Evolutionary conservation across 176 grass and related monocot genomes (phyloP).

Genomic region (Oryza officinalis): DNA sequence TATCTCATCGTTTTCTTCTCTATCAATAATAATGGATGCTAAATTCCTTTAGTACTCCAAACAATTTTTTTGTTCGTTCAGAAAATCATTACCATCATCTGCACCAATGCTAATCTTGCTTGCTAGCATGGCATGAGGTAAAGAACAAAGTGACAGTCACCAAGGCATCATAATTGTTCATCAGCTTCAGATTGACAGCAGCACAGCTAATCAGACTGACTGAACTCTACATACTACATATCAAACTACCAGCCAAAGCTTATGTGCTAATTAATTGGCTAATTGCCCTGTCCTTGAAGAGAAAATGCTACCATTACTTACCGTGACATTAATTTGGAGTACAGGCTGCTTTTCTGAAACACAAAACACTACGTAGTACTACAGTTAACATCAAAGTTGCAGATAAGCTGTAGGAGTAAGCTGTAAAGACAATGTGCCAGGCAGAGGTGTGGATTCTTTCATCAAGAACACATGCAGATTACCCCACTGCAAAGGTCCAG

Average conservation of each 20-base stretch:
- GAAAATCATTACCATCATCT: neutral
- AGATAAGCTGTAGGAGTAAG: neutral
- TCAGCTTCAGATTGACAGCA: neutral
- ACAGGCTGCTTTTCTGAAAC: neutral
- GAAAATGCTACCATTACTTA: too few species aligned
- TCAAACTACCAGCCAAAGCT: neutral
- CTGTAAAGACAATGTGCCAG: neutral
- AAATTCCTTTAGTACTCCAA: too few species aligned
- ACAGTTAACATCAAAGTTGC: neutral
- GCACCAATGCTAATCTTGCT: neutral
- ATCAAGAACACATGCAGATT: neutral
- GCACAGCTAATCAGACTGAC: neutral
- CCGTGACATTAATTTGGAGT: too few species aligned
- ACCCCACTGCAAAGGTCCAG: neutral
- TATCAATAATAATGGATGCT: too few species aligned
- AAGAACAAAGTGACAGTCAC: slow-evolving; percentile 1
- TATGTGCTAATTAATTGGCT: neutral
- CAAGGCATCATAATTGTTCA: slow-evolving; percentile 1
- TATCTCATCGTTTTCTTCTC: too few species aligned
- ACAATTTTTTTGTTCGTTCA: too few species aligned
- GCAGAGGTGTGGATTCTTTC: neutral
- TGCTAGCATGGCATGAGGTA: neutral
- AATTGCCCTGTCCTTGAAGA: neutral
- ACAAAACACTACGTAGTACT: neutral
- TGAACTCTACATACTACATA: neutral